These are phyloP conservation scores for Nemania serpens DNA, from an alignment of 2,329 filamentous ascomycete species.

Conservation along the genomic window DNA sequence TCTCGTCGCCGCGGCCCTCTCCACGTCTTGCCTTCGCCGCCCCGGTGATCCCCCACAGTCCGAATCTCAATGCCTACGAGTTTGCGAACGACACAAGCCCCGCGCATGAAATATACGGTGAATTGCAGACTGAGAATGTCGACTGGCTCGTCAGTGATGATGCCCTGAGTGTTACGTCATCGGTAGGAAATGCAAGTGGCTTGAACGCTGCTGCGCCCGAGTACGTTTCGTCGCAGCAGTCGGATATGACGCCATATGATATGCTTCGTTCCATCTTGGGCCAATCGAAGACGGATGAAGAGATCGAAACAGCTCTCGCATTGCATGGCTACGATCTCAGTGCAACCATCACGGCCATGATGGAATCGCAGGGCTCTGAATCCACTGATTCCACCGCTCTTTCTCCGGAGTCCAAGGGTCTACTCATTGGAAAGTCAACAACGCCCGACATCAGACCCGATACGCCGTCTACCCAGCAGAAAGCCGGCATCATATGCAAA, in stretches of 20 bases:
- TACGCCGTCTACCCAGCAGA: constrained; percentile 76
- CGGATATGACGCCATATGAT: constrained; percentile 97
- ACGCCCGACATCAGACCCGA: constrained; percentile 73
- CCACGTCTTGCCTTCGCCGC: constrained; percentile 88
- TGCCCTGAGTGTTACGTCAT: constrained; percentile 78
- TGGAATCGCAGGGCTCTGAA: constrained; percentile 69
- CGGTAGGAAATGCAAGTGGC: constrained; percentile 67
- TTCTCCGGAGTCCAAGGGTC: constrained; percentile 63
- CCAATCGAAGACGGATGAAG: constrained; percentile 86
- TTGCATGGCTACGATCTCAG: constrained; percentile 91
- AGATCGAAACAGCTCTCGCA: constrained; percentile 90
- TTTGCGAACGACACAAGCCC: constrained; percentile 83
- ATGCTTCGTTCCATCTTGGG: constrained; percentile 95
- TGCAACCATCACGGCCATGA: constrained; percentile 86
- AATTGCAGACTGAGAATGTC: constrained; percentile 91
- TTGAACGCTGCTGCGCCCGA: constrained; percentile 83
- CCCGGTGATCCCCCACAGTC: constrained; percentile 90
- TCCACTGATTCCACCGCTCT: constrained; percentile 48
- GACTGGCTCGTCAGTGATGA: constrained; percentile 97
- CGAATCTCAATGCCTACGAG: constrained; percentile 91
- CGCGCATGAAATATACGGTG: constrained; percentile 83
- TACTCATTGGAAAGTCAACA: constrained; percentile 90
- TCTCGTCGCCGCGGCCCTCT: constrained; percentile 90
- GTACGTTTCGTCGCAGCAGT: constrained; percentile 69
- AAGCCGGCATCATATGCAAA: constrained; percentile 91